Conservation (phyloP, 257 asterid genomes). For the Lantana camara region DNA sequence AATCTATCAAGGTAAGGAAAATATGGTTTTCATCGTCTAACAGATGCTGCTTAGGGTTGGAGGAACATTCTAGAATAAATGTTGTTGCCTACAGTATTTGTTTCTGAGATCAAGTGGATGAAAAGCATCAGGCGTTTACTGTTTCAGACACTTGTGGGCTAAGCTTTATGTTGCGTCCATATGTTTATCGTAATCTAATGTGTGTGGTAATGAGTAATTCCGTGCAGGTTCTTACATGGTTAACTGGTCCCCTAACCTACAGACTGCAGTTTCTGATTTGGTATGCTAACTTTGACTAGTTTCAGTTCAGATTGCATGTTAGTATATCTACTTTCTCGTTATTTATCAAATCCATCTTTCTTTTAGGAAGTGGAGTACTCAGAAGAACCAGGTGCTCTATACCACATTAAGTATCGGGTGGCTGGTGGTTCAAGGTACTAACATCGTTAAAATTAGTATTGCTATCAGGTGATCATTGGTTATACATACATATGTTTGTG, state of each 20-base stretch:
- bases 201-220: conserved; percentile 24
- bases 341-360: conserved; percentile 18
- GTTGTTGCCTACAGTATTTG: conserved; percentile 8
- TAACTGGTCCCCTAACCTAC: conserved; percentile 97
- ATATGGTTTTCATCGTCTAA: conserved; percentile 19
- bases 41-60: conserved; percentile 13
- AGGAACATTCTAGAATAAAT: conserved; percentile 14
- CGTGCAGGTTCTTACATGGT: conserved; percentile 96
- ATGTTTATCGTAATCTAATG: background rate
- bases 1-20: conserved; percentile 79
- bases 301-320: conserved; percentile 7
- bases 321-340: conserved; percentile 14
- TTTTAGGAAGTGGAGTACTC: conserved; percentile 94
- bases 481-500: background rate
- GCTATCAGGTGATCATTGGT: conserved; percentile 14
- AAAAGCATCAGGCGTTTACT: background rate
- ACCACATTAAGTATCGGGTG: conserved; percentile 97
- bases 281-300: conserved; percentile 32
- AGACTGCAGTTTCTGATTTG: conserved; percentile 99
- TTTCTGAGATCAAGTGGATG: conserved; percentile 10
- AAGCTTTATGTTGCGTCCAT: conserved; percentile 13
- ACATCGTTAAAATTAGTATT: background rate
- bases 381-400: conserved; percentile 88
- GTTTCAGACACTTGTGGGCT: conserved; percentile 16
- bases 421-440: conserved; percentile 95